Base-by-base conservation (phyloP, 2,329 filamentous ascomycete species). In the Colletotrichum theobromicola region DNA sequence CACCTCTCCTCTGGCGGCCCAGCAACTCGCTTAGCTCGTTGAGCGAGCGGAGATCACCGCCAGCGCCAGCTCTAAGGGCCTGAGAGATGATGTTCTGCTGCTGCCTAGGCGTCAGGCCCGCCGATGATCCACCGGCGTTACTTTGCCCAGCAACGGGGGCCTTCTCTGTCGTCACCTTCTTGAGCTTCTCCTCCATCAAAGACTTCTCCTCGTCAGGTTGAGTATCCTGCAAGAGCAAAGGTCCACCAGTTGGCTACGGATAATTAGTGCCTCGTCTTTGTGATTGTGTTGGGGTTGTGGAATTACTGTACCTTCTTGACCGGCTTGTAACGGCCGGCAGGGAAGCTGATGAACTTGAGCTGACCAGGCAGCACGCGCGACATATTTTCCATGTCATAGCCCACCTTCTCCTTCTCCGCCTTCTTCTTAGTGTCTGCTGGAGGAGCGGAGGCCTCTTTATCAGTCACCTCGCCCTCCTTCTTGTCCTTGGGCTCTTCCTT, bases 371-470 rank as follows among this genome's bases (percentile, higher is more conserved):
- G 91, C 42, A 99, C 95, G 79, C 97, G 92, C 69, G 94, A 97
- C 95, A 99, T 97, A 88, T 99, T 99, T 82, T 97, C 94, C 76
- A 99, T 90, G 77, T 98, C 95, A 83, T 97, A 98, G 78, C 97
- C 97, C 74, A 98, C 91, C 90, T 98, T 98, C 87, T 99, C 97
- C 88, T 97, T 97, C 85, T 98, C 95, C 1, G 88, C 87, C 89
- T 97, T 97, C 90, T 97, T 98, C 90, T 96, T 98, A 46, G 88
- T 86, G 16, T 93, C 91, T 50, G 87, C 85, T 18, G 75, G 67
- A 2, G 89, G 79, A 15, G 86, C 83, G 2, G 87, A 84, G 3
- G 83, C 80, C 66, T 94, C 92, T 82, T 93, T 93, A 16, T 90
- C 89, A 37, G 26, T 37, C 7, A 53, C 60, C 4, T 75, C 73